Percentiles rank a stretch among this genome's conserved stretches.
These are phyloP conservation scores for Staphylotrichum longicolle DNA, from an alignment of 495 filamentous ascomycete genomes.

Conservation along the genomic window DNA sequence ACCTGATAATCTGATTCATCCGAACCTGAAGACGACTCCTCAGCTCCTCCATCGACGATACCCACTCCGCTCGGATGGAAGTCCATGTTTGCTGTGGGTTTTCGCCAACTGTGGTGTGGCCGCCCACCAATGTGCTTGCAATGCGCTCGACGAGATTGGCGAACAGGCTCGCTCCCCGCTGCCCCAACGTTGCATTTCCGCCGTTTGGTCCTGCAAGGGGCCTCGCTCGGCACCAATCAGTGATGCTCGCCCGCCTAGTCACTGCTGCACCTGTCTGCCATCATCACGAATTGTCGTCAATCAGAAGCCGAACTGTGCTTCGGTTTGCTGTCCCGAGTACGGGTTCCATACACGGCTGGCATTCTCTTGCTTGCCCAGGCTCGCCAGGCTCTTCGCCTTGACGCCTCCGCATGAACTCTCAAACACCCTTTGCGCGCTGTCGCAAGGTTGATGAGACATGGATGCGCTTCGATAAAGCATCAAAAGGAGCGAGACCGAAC, in stretches of 20 bases:
- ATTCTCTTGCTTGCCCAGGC: not conserved
- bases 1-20: too few relatives aligned
- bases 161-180: not conserved
- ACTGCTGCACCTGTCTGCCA: not conserved
- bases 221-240: slow-evolving; percentile 27
- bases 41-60: too few relatives aligned
- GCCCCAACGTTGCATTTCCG: slow-evolving; percentile 29
- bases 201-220: slow-evolving; percentile 31
- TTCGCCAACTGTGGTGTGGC: not conserved
- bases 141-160: not conserved
- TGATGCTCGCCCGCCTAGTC: not conserved
- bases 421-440: too few relatives aligned
- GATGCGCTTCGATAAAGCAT: too few relatives aligned
- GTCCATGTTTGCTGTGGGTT: too few relatives aligned
- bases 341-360: not conserved
- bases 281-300: not conserved
- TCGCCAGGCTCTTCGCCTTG: too few relatives aligned
- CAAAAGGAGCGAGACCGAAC: too few relatives aligned
- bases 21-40: too few relatives aligned
- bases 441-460: too few relatives aligned
- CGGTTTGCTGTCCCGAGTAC: not conserved
- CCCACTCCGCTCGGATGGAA: too few relatives aligned
- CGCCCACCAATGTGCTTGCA: too few relatives aligned
- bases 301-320: not conserved
- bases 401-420: too few relatives aligned